Percentiles rank a stretch among this genome's conserved stretches.
Evolutionary conservation across 1,139 yeast genomes (phyloP).

Genomic region (Kodamaea sp.): DNA sequence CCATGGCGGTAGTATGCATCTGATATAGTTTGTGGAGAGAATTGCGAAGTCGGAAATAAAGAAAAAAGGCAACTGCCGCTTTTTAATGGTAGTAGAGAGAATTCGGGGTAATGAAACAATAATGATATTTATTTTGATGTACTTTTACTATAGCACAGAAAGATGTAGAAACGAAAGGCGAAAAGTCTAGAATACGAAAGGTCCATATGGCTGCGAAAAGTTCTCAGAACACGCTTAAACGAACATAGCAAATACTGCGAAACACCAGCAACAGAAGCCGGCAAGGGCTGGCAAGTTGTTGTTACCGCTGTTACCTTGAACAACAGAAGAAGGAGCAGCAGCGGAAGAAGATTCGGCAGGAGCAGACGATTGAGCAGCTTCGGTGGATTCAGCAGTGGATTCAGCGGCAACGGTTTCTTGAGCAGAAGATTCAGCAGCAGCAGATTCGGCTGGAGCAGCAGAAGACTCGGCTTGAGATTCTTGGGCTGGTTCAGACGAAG

Average conservation of each 20-base stretch:
- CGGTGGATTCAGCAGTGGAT: slow-evolving; percentile 1
- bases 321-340: slow-evolving; percentile 6
- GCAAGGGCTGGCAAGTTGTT: slow-evolving; percentile 12
- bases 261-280: slow-evolving; percentile 13
- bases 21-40: too few species aligned
- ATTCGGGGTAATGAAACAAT: too few species aligned
- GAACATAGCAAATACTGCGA: slow-evolving; percentile 16
- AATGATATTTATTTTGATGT: too few species aligned
- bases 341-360: slow-evolving; percentile 4
- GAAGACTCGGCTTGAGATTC: slow-evolving; percentile 11
- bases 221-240: too few species aligned
- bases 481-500: slow-evolving; percentile 16
- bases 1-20: too few species aligned
- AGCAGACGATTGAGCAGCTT: slow-evolving; percentile 5
- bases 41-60: too few species aligned
- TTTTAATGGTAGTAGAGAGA: too few species aligned
- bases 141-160: too few species aligned
- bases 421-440: slow-evolving; percentile 16
- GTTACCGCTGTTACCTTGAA: slow-evolving; percentile 11
- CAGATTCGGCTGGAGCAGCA: slow-evolving; percentile 13
- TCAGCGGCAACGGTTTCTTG: slow-evolving; percentile 6
- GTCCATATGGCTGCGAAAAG: too few species aligned
- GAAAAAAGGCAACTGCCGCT: too few species aligned
- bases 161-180: too few species aligned
- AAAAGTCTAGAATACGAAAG: too few species aligned